phyloP scores from a whole-genome alignment of 1,284 basidiomycete species.

The Peniophora sp. region DNA sequence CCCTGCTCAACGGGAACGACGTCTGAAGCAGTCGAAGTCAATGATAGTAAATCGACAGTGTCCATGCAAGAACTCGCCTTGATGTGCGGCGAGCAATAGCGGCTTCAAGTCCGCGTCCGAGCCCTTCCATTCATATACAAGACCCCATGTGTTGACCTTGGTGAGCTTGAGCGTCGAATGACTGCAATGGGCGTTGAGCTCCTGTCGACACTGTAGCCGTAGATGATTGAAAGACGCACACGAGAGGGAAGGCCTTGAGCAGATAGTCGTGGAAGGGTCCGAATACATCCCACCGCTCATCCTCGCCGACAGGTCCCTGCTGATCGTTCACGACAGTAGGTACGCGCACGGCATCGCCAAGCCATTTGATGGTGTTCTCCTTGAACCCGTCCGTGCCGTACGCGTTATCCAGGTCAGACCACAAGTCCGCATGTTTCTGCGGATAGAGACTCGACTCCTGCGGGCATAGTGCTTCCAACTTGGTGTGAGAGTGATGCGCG shows the following conservation, averaged over 20 bases:
- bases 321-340: constrained; percentile 35
- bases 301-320: constrained; percentile 32
- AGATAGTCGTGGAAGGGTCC: constrained; percentile 34
- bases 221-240: constrained; percentile 20
- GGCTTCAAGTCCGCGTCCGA: constrained; percentile 51
- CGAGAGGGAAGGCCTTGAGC: constrained; percentile 28
- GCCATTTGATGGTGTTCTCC: constrained; percentile 39
- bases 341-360: constrained; percentile 39
- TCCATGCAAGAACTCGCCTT: constrained; percentile 30
- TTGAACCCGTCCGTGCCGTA: constrained; percentile 38
- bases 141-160: constrained; percentile 57
- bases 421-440: constrained; percentile 30
- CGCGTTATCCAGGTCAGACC: constrained; percentile 29
- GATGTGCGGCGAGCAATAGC: constrained; percentile 57
- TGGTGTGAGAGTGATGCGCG: neutral
- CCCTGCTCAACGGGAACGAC: constrained; percentile 50
- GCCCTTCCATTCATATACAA: constrained; percentile 61
- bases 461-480: constrained; percentile 27
- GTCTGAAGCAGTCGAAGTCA: constrained; percentile 24
- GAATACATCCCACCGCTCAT: constrained; percentile 37
- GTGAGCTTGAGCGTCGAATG: constrained; percentile 43
- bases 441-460: constrained; percentile 38
- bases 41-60: neutral
- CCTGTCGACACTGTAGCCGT: too few relatives aligned
- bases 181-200: constrained; percentile 19